These are phyloP conservation scores for Fereydounia khargensis DNA, from an alignment of 1,284 basidiomycete species.

Conservation along the genomic window DNA sequence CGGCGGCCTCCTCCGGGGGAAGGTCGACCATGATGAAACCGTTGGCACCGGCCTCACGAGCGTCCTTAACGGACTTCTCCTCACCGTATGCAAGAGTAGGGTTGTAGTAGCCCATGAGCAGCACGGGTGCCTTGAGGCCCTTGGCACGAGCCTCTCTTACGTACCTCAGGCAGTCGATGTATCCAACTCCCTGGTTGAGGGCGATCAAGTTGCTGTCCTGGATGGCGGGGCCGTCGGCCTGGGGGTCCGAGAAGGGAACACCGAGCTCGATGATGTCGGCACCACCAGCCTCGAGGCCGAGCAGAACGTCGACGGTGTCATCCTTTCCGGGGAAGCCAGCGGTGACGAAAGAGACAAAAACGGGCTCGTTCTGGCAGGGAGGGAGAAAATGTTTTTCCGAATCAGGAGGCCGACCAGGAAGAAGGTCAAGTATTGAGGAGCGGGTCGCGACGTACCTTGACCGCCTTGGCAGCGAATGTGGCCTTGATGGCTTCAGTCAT, in stretches of 20 bases:
- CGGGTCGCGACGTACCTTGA: constrained; percentile 11
- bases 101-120: constrained; percentile 79
- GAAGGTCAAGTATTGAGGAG: not conserved
- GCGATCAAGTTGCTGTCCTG: constrained; percentile 73
- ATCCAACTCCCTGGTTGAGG: constrained; percentile 48
- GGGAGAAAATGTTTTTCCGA: not conserved
- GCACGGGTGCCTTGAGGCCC: constrained; percentile 79
- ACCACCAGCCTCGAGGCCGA: constrained; percentile 88
- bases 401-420: not conserved
- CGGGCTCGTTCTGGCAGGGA: constrained; percentile 44
- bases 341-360: constrained; percentile 54
- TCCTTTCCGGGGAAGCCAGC: constrained; percentile 52
- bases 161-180: constrained; percentile 64
- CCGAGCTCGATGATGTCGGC: constrained; percentile 95
- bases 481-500: constrained; percentile 50
- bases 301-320: constrained; percentile 81
- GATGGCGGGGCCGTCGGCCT: constrained; percentile 83
- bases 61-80: constrained; percentile 85
- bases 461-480: constrained; percentile 41
- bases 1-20: constrained; percentile 90
- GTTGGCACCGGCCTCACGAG: constrained; percentile 83
- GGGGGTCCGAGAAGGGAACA: constrained; percentile 90
- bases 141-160: constrained; percentile 74
- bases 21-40: constrained; percentile 98
- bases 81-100: constrained; percentile 93